A percentile compares a stretch with the other conserved stretches of the same genome.
Evolutionary conservation across 139 green algal species (phyloP).

Genomic region (Micractinium sp.): DNA sequence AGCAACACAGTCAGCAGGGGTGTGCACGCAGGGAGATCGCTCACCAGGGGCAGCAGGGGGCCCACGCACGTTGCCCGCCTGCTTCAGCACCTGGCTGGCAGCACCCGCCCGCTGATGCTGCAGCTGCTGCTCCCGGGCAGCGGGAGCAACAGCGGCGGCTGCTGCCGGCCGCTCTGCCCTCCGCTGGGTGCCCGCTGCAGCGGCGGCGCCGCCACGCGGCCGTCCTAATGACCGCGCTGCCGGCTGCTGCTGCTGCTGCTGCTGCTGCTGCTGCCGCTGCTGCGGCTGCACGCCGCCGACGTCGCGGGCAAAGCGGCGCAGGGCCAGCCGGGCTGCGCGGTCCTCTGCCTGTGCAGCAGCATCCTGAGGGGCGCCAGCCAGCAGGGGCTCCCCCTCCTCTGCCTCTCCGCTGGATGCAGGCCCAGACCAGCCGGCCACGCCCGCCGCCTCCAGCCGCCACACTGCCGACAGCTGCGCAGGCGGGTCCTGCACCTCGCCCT

Average conservation of each 20-base stretch:
- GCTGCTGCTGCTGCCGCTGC: background rate
- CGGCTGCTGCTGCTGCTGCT: background rate
- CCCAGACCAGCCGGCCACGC: background rate
- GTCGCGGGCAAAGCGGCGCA: conserved; percentile 20
- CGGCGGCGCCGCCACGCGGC: background rate
- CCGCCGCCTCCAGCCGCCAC: conserved; percentile 8
- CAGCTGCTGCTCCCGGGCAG: background rate
- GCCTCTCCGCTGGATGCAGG: background rate
- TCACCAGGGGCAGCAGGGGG: conserved; percentile 11
- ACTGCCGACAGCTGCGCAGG: conserved; percentile 33
- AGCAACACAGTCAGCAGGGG: background rate
- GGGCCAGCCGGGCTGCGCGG: conserved; percentile 42
- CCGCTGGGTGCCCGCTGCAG: background rate
- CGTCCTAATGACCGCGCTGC: background rate
- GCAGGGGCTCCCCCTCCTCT: background rate
- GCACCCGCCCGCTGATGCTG: background rate
- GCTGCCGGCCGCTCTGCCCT: background rate
- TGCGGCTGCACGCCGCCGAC: background rate
- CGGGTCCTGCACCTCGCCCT: conserved; percentile 8
- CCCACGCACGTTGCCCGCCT: conserved; percentile 27
- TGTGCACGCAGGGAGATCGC: no score
- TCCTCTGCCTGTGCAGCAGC: conserved; percentile 24
- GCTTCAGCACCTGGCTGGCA: background rate
- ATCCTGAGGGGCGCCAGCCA: conserved; percentile 8
- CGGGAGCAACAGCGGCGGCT: background rate